A percentile compares a stretch with the other conserved stretches of the same genome.
Evolutionary conservation across 2,329 filamentous ascomycete species (phyloP).

Genomic region (Fonsecaea nubica): DNA sequence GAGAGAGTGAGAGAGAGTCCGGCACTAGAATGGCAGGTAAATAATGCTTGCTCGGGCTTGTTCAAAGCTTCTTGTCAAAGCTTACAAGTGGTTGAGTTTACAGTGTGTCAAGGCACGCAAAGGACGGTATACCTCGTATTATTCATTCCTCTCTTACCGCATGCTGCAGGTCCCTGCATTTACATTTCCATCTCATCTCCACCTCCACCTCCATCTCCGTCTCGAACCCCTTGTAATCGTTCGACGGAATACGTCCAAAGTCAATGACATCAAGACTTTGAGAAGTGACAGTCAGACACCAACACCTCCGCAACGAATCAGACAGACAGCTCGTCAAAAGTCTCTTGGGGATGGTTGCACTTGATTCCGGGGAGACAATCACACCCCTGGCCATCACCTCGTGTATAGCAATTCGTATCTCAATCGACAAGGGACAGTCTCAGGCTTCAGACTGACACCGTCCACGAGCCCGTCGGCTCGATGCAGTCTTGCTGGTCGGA

Average conservation of each 20-base stretch:
- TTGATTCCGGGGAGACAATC: too few relatives aligned
- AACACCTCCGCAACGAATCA: neutral
- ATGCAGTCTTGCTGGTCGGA: conserved; percentile 1
- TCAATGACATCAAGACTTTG: conserved; percentile 1
- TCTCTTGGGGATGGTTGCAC: neutral
- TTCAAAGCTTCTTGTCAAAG: too few relatives aligned
- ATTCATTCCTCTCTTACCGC: neutral
- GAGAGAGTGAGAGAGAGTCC: too few relatives aligned
- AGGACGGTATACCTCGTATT: too few relatives aligned
- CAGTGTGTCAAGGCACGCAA: too few relatives aligned
- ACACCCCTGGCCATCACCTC: neutral
- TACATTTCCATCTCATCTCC: conserved; percentile 11
- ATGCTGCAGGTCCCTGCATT: conserved; percentile 15
- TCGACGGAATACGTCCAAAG: neutral
- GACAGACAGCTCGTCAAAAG: neutral
- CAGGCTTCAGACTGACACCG: conserved; percentile 17
- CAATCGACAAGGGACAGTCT: neutral
- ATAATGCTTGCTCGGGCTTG: too few relatives aligned
- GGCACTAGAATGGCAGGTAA: too few relatives aligned
- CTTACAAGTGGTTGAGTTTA: too few relatives aligned
- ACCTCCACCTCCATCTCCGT: conserved; percentile 2
- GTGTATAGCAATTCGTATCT: neutral
- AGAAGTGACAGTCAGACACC: neutral
- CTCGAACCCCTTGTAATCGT: neutral
- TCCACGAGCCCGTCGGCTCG: conserved; percentile 2